Conservation (phyloP, 2,329 filamentous ascomycete genomes). For the Ceratocystis eucalypticola region DNA sequence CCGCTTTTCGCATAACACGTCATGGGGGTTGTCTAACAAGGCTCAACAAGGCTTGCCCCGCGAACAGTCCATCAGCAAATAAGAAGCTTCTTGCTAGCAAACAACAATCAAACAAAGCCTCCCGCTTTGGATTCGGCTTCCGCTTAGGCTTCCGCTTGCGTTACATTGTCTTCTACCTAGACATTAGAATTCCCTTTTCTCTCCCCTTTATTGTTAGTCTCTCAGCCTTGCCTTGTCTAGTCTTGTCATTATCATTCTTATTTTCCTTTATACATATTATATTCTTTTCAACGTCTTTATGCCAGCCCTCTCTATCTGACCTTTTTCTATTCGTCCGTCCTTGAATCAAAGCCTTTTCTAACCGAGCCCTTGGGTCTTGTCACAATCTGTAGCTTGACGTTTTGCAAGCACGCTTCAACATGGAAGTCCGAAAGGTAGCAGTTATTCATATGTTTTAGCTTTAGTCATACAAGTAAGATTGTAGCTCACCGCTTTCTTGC, state of each 20-base stretch:
- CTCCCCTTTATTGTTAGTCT: not conserved
- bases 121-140: not conserved
- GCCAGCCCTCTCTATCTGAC: not conserved
- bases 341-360: not conserved
- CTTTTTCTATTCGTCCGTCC: not conserved
- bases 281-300: not conserved
- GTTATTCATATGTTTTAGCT: not conserved
- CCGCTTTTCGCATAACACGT: constrained; percentile 5
- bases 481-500: constrained; percentile 7
- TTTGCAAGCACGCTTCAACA: not conserved
- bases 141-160: not conserved
- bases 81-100: not conserved
- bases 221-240: not conserved
- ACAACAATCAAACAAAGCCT: not conserved
- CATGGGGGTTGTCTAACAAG: not conserved
- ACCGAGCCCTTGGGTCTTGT: not conserved
- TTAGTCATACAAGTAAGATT: not conserved
- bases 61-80: not conserved
- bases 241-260: constrained; percentile 13
- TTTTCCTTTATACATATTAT: not conserved
- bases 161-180: not conserved
- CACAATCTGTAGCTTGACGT: not conserved
- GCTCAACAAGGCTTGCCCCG: not conserved
- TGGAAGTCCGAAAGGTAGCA: constrained; percentile 18
- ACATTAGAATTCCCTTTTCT: not conserved